A percentile compares a stretch with the other conserved stretches of the same genome.
phyloP scores from a whole-genome alignment of 2,329 filamentous ascomycete species.

The Penicillium sp. region DNA sequence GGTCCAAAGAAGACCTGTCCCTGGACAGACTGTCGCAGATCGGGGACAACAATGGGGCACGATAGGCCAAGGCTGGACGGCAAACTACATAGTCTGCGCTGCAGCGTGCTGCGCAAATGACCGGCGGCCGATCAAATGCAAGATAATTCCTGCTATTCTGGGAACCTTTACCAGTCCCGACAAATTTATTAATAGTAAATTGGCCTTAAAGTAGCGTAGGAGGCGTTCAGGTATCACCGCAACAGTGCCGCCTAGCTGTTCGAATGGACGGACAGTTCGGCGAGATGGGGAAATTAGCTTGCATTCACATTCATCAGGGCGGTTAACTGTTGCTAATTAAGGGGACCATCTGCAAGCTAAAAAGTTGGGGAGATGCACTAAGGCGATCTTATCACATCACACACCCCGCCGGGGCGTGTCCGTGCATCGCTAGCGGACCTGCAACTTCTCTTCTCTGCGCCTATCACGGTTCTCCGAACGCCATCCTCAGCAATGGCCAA shows the following conservation, averaged over 20 bases:
- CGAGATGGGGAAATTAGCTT: neutral
- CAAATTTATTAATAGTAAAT: neutral
- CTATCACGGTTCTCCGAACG: no score
- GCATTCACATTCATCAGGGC: neutral
- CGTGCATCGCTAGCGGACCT: no score
- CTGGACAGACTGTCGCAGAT: no score
- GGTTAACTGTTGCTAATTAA: conserved; percentile 2
- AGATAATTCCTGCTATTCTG: no score
- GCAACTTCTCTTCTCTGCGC: no score
- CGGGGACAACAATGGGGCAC: no score
- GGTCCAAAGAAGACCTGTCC: no score
- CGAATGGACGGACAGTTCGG: neutral
- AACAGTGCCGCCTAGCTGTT: neutral
- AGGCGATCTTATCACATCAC: conserved; percentile 1
- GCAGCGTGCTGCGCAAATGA: neutral
- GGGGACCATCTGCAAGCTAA: neutral
- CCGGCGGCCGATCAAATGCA: neutral
- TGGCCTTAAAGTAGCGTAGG: neutral
- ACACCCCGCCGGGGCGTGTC: no score
- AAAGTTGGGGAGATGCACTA: neutral
- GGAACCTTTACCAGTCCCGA: no score
- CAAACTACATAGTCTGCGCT: no score
- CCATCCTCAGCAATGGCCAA: neutral
- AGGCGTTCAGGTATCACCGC: neutral
- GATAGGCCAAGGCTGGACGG: no score